Conservation (phyloP, 1,139 yeast species). For the Candida dubliniensis region DNA sequence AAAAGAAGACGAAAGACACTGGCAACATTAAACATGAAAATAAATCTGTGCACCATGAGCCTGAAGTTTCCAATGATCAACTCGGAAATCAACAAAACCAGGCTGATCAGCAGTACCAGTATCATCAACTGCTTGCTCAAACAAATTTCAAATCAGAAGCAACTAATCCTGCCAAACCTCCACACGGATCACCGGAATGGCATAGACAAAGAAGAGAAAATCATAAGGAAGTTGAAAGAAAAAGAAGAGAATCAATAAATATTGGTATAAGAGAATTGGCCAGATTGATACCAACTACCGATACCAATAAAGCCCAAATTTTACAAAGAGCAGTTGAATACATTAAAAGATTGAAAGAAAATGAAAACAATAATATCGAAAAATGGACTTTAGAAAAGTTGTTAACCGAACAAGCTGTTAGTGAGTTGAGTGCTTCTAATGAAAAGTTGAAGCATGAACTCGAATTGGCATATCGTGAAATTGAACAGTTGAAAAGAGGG, state of each 20-base stretch:
- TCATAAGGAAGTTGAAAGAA: conserved; percentile 96
- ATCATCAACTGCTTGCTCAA: conserved; percentile 21
- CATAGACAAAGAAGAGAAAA: conserved; percentile 80
- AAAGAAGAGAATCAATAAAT: conserved; percentile 92
- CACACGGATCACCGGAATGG: conserved; percentile 83
- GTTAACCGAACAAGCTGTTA: conserved; percentile 85
- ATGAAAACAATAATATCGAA: conserved; percentile 83
- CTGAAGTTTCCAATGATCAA: too few species aligned
- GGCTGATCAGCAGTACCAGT: conserved; percentile 12
- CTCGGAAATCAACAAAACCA: not conserved
- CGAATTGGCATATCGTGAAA: conserved; percentile 91
- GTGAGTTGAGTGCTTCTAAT: conserved; percentile 35
- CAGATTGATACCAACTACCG: conserved; percentile 79
- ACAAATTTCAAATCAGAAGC: conserved; percentile 33
- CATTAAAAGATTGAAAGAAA: conserved; percentile 83
- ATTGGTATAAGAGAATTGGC: conserved; percentile 85
- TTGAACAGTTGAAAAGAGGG: conserved; percentile 71
- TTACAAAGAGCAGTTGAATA: conserved; percentile 86
- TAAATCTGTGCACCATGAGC: too few species aligned
- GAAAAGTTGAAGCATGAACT: conserved; percentile 27
- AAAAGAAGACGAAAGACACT: too few species aligned
- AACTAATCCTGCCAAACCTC: conserved; percentile 49
- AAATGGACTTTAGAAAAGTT: conserved; percentile 93
- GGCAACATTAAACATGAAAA: too few species aligned
- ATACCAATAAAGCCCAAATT: conserved; percentile 89